phyloP scores from a whole-genome alignment of 1,284 basidiomycete genomes.

The Entoloma clypeatum region DNA sequence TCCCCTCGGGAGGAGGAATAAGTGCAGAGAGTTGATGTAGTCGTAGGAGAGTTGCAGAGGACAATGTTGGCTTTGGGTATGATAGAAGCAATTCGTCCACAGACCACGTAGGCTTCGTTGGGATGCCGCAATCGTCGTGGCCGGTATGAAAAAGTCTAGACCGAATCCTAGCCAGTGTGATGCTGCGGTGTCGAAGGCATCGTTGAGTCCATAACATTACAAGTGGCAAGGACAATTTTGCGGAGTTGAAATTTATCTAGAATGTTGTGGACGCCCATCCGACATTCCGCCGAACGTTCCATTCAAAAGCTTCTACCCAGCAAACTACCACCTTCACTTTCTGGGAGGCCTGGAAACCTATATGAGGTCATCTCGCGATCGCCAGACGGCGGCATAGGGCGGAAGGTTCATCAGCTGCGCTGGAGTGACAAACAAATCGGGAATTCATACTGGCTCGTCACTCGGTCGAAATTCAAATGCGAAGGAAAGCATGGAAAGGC shows the following conservation, averaged over 20 bases:
- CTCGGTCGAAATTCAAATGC: slow-evolving; percentile 60
- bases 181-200: slow-evolving; percentile 14
- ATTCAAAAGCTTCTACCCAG: slow-evolving; percentile 52
- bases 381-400: slow-evolving; percentile 63
- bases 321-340: slow-evolving; percentile 54
- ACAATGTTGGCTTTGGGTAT: slow-evolving; percentile 63
- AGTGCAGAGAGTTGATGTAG: slow-evolving; percentile 71
- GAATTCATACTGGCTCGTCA: slow-evolving; percentile 70
- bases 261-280: slow-evolving; percentile 32
- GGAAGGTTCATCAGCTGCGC: slow-evolving; percentile 63
- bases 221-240: slow-evolving; percentile 8
- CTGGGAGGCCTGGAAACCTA: slow-evolving; percentile 52
- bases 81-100: slow-evolving; percentile 69
- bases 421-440: slow-evolving; percentile 68
- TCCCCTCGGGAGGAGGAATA: slow-evolving; percentile 53
- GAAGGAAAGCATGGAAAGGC: slow-evolving; percentile 73
- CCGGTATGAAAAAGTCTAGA: slow-evolving; percentile 17
- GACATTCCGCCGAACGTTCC: slow-evolving; percentile 34
- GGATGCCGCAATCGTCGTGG: slow-evolving; percentile 56
- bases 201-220: slow-evolving; percentile 23
- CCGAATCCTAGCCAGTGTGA: too few relatives aligned
- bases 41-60: slow-evolving; percentile 49
- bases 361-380: slow-evolving; percentile 69
- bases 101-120: slow-evolving; percentile 68
- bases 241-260: slow-evolving; percentile 31